Base-by-base conservation (phyloP, 768 basidiomycete genomes). In the Boletus fagicola region DNA sequence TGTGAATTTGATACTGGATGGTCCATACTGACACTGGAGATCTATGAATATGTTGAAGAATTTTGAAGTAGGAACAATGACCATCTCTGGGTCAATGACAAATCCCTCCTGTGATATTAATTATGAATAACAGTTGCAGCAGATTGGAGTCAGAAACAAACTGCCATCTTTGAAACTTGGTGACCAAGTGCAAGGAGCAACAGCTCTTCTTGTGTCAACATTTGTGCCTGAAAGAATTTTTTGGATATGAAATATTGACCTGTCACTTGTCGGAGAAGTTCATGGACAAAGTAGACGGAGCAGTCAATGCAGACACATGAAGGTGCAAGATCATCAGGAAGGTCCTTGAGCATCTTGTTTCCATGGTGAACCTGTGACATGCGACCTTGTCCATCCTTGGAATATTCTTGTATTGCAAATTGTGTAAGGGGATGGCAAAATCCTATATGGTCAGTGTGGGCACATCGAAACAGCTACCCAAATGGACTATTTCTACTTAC, bases 311-410 rank as follows among this genome's bases (percentile, higher is more conserved):
- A 52, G 18, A 72, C 62, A 56, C 64, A 64, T 0, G 68, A 73
- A 6, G 67, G 67, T 0, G 62, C 53, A 30, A 70, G 36, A 12
- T 50, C 39, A 13, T 72, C 54, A 0, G 65, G 68, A 16, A 68
- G 62, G n/a, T 70, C 69, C 0, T 54, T 26, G 0, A 73, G 60
- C 72, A 72, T 72, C 24, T 75, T 74, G 1, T 46, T 51, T 5
- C 65, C 62, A 43, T 74, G 65, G 50, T 65, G 67, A 0, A 68
- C 65, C 47, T 74, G 60, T 0, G 53, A 65, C 51, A 72, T 65
- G 0, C 18, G 2, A 9, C 48, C 53, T 5, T 54, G 44, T 2
- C 59, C 56, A 38, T 71, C 65, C 45, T 69, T 61, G 1, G 72
- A 68, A 43, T 74, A 74, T 26, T 65, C 61, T 38, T 62, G 62